Base-by-base conservation (phyloP, 2,329 filamentous ascomycete species). In the Sporothrix variecibatus region DNA sequence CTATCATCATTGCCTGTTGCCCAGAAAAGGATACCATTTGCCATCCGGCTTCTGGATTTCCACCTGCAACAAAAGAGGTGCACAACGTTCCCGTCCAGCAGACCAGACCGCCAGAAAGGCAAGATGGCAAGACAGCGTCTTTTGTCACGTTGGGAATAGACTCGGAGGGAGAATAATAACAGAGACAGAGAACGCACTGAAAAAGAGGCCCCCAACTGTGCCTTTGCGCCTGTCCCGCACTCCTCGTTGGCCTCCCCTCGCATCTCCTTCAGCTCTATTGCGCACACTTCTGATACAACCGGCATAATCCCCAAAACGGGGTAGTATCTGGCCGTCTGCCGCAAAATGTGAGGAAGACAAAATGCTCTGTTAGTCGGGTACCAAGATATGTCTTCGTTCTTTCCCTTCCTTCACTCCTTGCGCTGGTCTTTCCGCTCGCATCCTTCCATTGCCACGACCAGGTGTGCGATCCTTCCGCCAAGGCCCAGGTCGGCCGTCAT, bases 351-450 rank as follows among this genome's bases (percentile, higher is more conserved):
- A 28, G 20, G 20, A 38, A 23, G 8, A n/a, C 6, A 38, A 34
- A 23, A 6, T 23, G 31, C 31, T 60, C 53, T 72, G 70, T 72
- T 72, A 72, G 70, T 64, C 70, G 70, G 56, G 40, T 64, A 72
- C 70, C 12, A 64, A 62, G 15, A 31, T 43, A 17, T 26, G 53
- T 23, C 23, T 40, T 51, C 56, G 56, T 43, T 26, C 40, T 20
- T 64, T 34, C 20, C 60, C 60, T 28, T 26, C 15, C 15, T 34
- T 60, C 28, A 15, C 2, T 4, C n/a, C 20, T 34, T n/a, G 23
- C n/a, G 9, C 28, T 60, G 49, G 23, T 71, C 70, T 62, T 65
- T 40, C 56, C 60, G 34, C 43, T 64, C n/a, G 31, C 71, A 28
- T 64, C 51, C 56, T 43, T 72, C 49, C 51, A 68, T 51, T 49